Base-by-base conservation (phyloP, 2,329 filamentous ascomycete species). In the Clarireedia homoeocarpa region DNA sequence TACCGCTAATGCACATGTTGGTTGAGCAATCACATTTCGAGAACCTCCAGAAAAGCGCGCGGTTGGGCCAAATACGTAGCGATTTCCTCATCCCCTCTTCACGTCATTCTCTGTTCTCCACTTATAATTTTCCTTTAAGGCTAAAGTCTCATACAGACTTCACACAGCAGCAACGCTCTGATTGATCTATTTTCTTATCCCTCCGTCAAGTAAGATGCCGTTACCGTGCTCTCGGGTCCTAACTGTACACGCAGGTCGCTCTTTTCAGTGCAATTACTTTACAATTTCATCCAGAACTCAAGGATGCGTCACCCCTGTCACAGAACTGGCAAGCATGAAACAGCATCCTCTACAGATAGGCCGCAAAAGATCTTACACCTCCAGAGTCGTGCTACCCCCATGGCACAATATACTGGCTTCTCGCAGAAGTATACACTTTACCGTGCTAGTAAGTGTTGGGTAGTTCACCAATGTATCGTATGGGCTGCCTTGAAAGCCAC, bases 151-250 rank as follows among this genome's bases (percentile, higher is more conserved):
- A 34, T 34, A 9, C 30, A 34, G 10, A 4, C 30, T 12, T 34
- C 30, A 34, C 9, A 14, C 30, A 34, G 9, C 5, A 12, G 30
- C 30, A 14, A 34, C 4, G 30, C 30, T 34, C 30, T 34, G 30
- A 34, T 34, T 14, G 4, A 34, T 14, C 2, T 34, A 34, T 34
- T 34, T 34, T 34, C 10, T 34, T 12, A 9, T 34, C 30, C 20
- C 30, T 27, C 42, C 15, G 17, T 23, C 9, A 39, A 38, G 51
- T 20, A 24, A 53, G 20, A 27, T 36, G 48, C 42, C 51, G 42
- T 48, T 53, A 53, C 51, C 51, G 51, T 53, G 20, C 51, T 20
- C 51, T 53, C 30, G 51, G 51, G 51, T 48, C 26, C 9, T 34
- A 34, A 34, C 9, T 34, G 30, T 34, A 34, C 30, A 27, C 24